Percentiles rank a stretch among this genome's conserved stretches.
Evolutionary conservation across 1,284 basidiomycete genomes (phyloP).

Genomic region (Fomes fomentarius): DNA sequence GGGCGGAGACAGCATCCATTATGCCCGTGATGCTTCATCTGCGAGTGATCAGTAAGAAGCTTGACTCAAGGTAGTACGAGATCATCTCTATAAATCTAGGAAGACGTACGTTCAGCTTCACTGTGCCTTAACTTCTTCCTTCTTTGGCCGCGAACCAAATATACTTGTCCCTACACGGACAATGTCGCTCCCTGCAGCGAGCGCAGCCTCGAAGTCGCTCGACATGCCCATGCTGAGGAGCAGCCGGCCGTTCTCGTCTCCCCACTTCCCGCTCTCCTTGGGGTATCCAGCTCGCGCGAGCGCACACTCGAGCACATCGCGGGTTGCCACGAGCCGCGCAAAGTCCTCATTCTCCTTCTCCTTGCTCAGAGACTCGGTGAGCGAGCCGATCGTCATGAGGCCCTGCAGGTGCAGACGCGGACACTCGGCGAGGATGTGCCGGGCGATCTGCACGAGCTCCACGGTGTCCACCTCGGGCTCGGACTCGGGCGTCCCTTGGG

Average conservation of each 20-base stretch:
- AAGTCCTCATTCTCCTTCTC: conserved; percentile 86
- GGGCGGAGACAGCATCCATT: too few species aligned
- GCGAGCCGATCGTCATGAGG: conserved; percentile 96
- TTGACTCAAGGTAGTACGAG: too few species aligned
- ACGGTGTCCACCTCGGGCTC: conserved; percentile 29
- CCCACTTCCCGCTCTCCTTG: conserved; percentile 45
- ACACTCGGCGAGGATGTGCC: conserved; percentile 74
- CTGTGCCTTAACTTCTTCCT: conserved; percentile 30
- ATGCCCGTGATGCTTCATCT: too few species aligned
- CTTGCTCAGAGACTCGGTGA: conserved; percentile 66
- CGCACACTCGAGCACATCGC: conserved; percentile 55
- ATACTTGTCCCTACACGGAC: conserved; percentile 93
- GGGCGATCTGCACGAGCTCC: conserved; percentile 71
- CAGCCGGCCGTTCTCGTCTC: conserved; percentile 54
- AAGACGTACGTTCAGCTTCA: too few species aligned
- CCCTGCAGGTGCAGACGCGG: conserved; percentile 79
- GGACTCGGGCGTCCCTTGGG: neutral
- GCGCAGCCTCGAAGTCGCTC: conserved; percentile 88
- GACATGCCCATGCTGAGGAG: conserved; percentile 99
- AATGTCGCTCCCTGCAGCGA: conserved; percentile 83
- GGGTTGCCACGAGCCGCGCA: conserved; percentile 64
- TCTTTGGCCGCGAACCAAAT: conserved; percentile 77
- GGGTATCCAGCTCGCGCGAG: conserved; percentile 40
- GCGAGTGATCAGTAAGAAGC: too few species aligned
- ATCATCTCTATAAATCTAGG: too few species aligned